Base-by-base conservation (phyloP, 169 alveolate species). In the Ophryocystis elektroscirrha region DNA sequence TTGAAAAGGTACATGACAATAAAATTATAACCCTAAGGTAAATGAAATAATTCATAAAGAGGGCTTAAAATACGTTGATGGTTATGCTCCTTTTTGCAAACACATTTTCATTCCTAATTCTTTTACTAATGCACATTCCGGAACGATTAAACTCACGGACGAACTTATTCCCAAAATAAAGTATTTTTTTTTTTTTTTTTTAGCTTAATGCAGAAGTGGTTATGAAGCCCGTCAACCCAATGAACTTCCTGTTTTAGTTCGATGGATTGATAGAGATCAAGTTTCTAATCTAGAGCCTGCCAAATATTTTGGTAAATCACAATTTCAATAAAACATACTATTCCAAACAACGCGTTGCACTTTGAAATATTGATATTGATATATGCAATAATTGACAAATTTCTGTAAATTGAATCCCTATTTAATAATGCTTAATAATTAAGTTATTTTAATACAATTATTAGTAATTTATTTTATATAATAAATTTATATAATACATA, bases 51-150 rank as follows among this genome's bases (percentile, higher is more conserved):
- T 73, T 16, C 48, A 57, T 12, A 32, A 56, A 12, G 57, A 63
- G 7, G 49, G 56, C 28, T 60, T 56, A 12, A 51, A 59, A 12
- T 63, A 78, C 6, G 54, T 56, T 37, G 83, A 74, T 53, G 97
- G 97, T 5, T 93, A 93, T 74, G 97, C 97, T 30, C 93, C 93
- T 0, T 93, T 93, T 62, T 93, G 98, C 67, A 87, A 88, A 50
- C 98, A 93, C 63, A 44, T 93, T 24, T 87, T 88, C 67, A 65
- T 89, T 16, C 78, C 73, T 41, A 93, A 93, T 76, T n/a, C n/a
- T n/a, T 89, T 87, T 62, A 86, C 95, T 0, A 84, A 78, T 28
- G 90, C 93, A 7, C 55, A 63, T 16, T 63, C 76, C 23, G 78
- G 83, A 27, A 56, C 83, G 9, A 48, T 87, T 0, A 81, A 74